Base-by-base conservation (phyloP, 148 eudicot species). In the Spergularia bocconei region DNA sequence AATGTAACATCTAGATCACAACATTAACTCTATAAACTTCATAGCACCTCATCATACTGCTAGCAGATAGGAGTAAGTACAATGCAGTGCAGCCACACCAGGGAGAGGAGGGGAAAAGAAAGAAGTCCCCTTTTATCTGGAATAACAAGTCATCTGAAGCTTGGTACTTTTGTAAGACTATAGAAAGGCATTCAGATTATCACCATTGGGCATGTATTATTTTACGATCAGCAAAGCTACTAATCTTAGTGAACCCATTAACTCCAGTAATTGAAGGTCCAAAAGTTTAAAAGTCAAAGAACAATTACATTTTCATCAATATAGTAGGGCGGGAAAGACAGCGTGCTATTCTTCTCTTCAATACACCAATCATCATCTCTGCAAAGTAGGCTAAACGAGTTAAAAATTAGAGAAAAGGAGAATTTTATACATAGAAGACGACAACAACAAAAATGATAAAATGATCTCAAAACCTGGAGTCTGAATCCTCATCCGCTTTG, bases 241-340 rank as follows among this genome's bases (percentile, higher is more conserved):
- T 48, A 54, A 3, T 52, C 13, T 29, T 39, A 20, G 11, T 63
- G 39, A 62, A 63, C 38, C 36, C 50, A 36, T n/a, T 16, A 69
- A 15, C 55, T 58, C 38, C 60, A 65, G 53, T 21, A 25, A 66
- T 20, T 70, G 2, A 29, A 29, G 58, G 19, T 38, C 59, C 47
- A 60, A 15, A 58, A 70, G 58, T 74, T 51, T 64, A 69, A 71
- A 86, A 75, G 66, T 57, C 63, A 73, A 48, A 69, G 69, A 78
- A 79, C 87, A 82, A 63, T 91, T 90, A 94, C 98, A 94, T 92
- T 89, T 88, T 94, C 98, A 84, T 94, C 97, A 72, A 94, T 94
- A 84, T 92, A 94, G 83, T 94, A 92, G 70, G 96, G 89, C 53
- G 98, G 98, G 84, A 94, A 89, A 63, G 98, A 88, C 67, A 90